These are phyloP conservation scores for Caryopteris hybrid DNA, from an alignment of 305 asterid genomes.

Conservation along the genomic window DNA sequence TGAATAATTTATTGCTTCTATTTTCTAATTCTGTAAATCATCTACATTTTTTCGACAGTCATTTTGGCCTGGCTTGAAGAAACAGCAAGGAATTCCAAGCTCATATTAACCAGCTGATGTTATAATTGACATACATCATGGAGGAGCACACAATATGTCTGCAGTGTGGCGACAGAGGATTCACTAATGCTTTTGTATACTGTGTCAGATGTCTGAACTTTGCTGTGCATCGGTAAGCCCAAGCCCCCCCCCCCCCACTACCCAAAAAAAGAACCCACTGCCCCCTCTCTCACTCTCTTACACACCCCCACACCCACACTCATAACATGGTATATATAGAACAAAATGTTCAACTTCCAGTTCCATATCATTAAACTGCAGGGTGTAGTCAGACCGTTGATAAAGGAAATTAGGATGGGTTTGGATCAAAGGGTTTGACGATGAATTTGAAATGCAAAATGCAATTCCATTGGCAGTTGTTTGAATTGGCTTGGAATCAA, in stretches of 20 bases:
- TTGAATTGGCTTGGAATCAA: not conserved
- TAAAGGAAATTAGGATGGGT: not conserved
- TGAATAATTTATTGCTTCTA: no score
- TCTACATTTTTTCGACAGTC: not conserved
- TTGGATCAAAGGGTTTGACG: not conserved
- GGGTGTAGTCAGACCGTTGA: not conserved
- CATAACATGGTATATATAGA: no score
- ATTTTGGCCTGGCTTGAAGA: not conserved
- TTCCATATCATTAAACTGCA: not conserved
- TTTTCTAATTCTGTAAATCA: not conserved
- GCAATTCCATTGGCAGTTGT: not conserved
- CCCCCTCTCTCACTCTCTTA: no score
- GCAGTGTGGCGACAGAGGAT: constrained; percentile 57
- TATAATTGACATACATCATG: constrained; percentile 11
- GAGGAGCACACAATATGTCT: constrained; percentile 48
- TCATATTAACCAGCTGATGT: not conserved
- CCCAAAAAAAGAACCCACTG: no score
- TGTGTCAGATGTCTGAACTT: constrained; percentile 51
- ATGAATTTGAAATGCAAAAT: not conserved
- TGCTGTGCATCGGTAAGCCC: constrained; percentile 69
- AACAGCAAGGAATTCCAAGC: not conserved
- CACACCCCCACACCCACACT: no score
- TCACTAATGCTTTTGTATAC: constrained; percentile 44
- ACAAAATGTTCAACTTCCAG: no score
- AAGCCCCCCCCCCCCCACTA: no score